Evolutionary conservation across 1,284 basidiomycete genomes (phyloP), one percentile per base, ranked within the genome.

Genomic region (Xanthoconium separans): DNA sequence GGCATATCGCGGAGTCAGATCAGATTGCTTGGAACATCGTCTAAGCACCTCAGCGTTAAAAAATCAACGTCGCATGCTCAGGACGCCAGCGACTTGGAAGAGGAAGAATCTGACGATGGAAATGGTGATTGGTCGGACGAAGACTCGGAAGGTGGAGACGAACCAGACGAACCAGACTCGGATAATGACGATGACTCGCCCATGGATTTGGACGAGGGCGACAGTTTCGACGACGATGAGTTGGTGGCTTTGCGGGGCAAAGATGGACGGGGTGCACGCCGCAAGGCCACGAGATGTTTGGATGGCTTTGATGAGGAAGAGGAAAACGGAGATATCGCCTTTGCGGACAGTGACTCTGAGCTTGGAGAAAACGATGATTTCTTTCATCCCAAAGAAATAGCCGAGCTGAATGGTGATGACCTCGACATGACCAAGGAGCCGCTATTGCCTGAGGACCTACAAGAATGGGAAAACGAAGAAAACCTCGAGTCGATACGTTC

Each of bases 401-500:
- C 69, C 11, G 65, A 62, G 2, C 69, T 61, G 4, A 77, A 76
- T 47, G 78, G 79, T 3, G 85, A 88, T 29, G 80, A 80, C 18
- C 69, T 84, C 24, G 95, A 96, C 66, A 83, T 80, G 69, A 78
- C 87, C 16, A 94, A 95, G 66, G 82, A 82, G 45, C 61, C 66
- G 0, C 51, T 83, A 22, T 71, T 78, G 44, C 58, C 68, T 1
- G 77, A 81, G 11, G 74, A 77, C 30, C 66, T 97, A 54, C 78
- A 77, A 54, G 81, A 82, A 60, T 99, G 95, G 95, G 84, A 87
- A 49, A 83, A 91, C 58, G 92, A 96, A 60, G 84, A 82, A 15
- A 77, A 91, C 65, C 79, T 99, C 30, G 90, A 98, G 50, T 89
- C 92, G 1, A 87, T 99, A 63, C 84, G 93, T 12, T 76, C 84